Base-by-base conservation (phyloP, 2,329 filamentous ascomycete genomes). In the Daldinia eschscholtzii region DNA sequence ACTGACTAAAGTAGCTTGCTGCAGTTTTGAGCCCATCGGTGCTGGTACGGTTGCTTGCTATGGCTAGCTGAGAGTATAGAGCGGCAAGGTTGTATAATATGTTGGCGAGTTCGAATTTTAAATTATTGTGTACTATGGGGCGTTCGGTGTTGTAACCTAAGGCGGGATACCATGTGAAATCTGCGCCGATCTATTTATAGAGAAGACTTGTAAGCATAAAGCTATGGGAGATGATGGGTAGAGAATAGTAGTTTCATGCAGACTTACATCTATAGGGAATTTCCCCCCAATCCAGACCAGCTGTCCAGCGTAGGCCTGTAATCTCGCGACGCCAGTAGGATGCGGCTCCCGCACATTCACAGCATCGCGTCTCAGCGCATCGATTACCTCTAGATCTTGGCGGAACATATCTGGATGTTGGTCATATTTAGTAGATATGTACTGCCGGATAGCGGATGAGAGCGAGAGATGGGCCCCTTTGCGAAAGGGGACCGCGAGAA, bases 381-480 rank as follows among this genome's bases (percentile, higher is more conserved):
- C 94, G 76, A 99, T 94, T 72, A 92, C 88, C 77, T 94, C 90
- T 65, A 89, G 89, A 82, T 99, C 96, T 71, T 93, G 88, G 70
- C 89, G 89, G 81, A 99, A 99, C 91, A 97, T 97, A 80, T 98
- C 94, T 37, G 96, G 95, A 79, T 97, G 95, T 80, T 99, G 96
- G 81, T 98, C 95, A 91, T 98, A 98, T 86, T 98, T 98, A 80
- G 89, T 91, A 69, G 94, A 97, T 77, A 99, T 98, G 83, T 99
- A 98, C 79, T 96, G 91, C 72, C 93, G 93, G 79, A 99, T 94
- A 57, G 94, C 92, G 68, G 89, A 86, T 62, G 93, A 92, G 69
- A 98, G 87, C 66, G 91, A 92, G 44, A 97, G 85, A 64, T 91
- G 87, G 71, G 92, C 89, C 58, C 94, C 95, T 78, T 91, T 92